Base-by-base conservation (phyloP, 257 asterid species). In the Plantago ovata region DNA sequence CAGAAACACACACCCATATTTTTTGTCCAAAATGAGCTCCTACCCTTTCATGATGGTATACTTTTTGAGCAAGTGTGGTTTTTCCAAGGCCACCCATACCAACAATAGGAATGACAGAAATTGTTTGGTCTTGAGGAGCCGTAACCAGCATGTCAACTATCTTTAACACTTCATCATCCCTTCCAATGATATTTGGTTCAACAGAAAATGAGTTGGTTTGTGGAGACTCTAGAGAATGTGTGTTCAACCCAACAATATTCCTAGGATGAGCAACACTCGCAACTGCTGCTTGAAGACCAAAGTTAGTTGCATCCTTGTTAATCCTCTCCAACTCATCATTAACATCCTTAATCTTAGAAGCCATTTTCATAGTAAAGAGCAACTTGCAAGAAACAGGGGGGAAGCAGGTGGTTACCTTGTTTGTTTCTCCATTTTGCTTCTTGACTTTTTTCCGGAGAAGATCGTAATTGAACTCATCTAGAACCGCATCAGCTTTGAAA, bases 1-100 rank as follows among this genome's bases (percentile, higher is more conserved):
- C 50, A 10, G 79, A 64, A 14, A 59, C 56, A 22, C 46, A 63
- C 0, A 66, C 46, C 74, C 74, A 77, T 11, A 64, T 21, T 53
- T 18, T 62, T 1, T 16, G 0, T 2, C 1, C 52, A 44, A 67
- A 77, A 4, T 43, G 53, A 0, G 11, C 1, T 6, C 24, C 0
- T n/a, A 70, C 44, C 1, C 18, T 10, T n/a, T 52, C 33, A 48
- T 77, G 15, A 14, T 47, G 14, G 14, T 13, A 73, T 41, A 74
- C 55, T 21, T 2, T 10, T 49, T 33, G 14, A 50, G 55, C 55
- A 10, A 50, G 9, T 3, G 55, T 50, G 10, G 55, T 50, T 50
- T 50, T 50, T 13, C 55, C 55, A 50, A 50, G 4, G 3, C 55
- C 55, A 21, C 55, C 55, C 55, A 22, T 50, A 19, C 55, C 55